Base-by-base conservation (phyloP, 106 monocot species). In the Dendrobium chrysotoxum region DNA sequence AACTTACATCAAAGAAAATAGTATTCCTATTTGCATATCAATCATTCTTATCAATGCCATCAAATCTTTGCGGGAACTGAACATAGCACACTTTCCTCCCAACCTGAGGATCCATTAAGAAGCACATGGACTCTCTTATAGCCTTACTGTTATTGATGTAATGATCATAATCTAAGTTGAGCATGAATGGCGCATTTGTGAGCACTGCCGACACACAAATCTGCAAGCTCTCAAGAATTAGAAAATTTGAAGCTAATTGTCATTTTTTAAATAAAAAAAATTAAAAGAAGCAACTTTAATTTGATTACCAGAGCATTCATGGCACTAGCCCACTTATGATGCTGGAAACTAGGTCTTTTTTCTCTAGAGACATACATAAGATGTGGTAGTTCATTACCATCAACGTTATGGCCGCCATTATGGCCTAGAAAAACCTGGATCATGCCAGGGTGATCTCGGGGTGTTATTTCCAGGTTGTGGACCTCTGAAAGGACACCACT, bases 111-210 rank as follows among this genome's bases (percentile, higher is more conserved):
- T 97, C 97, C 97, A 97, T 97, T 66, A 94, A 79, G 83, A 97
- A 97, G 61, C 94, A 97, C 97, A 94, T 97, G 18, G 97, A 87
- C 79, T 96, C 96, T 46, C 96, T 81, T 97, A 96, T 79, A 38
- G 96, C 93, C 77, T 93, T 96, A 93, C 96, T 94, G 67, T 97
- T 94, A 85, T 97, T 97, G 35, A 97, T 88, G 89, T 92, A 94
- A 82, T 94, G 94, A 80, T 94, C 94, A 74, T 92, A 94, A 53
- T 94, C 94, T 86, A 94, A 80, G 75, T 97, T 97, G 67, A 97
- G 92, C 92, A 97, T 92, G 82, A 94, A 97, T 12, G 97, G 97
- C 2, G 97, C 97, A 77, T 97, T 97, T 23, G 97, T 97, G 71
- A 97, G 97, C 73, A 97, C 92, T 7, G 94, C 94, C 10, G 97